phyloP scores from a whole-genome alignment of 2,329 filamentous ascomycete species.

The Aspergillus ustus region DNA sequence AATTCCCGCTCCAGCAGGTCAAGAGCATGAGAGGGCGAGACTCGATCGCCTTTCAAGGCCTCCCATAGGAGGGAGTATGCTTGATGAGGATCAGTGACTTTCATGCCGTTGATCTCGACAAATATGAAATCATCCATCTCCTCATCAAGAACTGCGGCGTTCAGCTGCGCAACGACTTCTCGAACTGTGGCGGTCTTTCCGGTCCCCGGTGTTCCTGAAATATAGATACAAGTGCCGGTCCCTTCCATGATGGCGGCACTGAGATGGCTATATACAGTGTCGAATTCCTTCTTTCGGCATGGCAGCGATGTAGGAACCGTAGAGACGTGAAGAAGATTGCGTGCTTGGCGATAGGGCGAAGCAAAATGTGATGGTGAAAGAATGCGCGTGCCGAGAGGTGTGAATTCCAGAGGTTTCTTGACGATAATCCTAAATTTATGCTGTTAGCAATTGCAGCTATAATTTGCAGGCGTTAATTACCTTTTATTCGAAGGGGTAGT shows the following conservation, averaged over 20 bases:
- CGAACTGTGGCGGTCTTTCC: constrained; percentile 97
- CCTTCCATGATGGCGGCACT: constrained; percentile 94
- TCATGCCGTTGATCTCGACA: constrained; percentile 99
- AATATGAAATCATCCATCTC: constrained; percentile 99
- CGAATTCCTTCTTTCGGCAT: constrained; percentile 90
- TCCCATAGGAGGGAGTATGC: constrained; percentile 96
- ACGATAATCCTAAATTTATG: constrained; percentile 60
- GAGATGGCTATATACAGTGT: constrained; percentile 88
- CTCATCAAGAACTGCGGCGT: constrained; percentile 83
- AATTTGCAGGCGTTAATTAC: constrained; percentile 34
- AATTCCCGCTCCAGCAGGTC: constrained; percentile 93
- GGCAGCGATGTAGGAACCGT: constrained; percentile 88
- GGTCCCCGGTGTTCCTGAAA: constrained; percentile 96
- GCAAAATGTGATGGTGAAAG: constrained; percentile 76
- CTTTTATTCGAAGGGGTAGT: constrained; percentile 69
- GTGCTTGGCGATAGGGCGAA: constrained; percentile 87
- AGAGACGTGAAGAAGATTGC: constrained; percentile 88
- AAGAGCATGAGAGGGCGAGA: constrained; percentile 87
- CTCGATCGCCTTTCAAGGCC: constrained; percentile 88
- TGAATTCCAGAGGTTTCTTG: constrained; percentile 93
- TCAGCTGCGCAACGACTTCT: constrained; percentile 87
- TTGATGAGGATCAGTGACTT: constrained; percentile 96
- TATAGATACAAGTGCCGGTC: constrained; percentile 95
- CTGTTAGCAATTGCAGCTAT: constrained; percentile 28
- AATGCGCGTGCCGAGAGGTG: constrained; percentile 85